phyloP scores from a whole-genome alignment of 75 land plant genomes.

The Azolla pinnata region DNA sequence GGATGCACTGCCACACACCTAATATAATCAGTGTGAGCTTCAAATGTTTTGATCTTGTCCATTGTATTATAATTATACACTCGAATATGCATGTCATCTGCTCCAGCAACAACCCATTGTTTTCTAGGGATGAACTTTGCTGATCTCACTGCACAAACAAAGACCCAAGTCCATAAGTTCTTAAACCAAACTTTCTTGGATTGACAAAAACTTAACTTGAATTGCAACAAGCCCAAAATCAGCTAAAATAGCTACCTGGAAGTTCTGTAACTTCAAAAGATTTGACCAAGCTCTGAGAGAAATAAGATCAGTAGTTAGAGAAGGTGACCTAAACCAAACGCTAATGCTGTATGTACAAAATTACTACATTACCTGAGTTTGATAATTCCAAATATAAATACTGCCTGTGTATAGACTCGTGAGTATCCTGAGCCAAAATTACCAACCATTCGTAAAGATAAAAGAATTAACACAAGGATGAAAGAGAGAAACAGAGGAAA shows the following conservation, averaged over 20 bases:
- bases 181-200: too few species aligned
- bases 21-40: conserved; percentile 95
- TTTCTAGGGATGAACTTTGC: conserved; percentile 90
- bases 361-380: too few species aligned
- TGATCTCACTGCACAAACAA: conserved; percentile 58
- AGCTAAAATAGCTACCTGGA: too few species aligned
- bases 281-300: conserved; percentile 6
- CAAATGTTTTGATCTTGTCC: conserved; percentile 95
- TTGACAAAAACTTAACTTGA: too few species aligned
- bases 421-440: conserved; percentile 7
- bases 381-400: conserved; percentile 14
- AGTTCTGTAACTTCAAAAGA: conserved; percentile 17
- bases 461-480: neutral
- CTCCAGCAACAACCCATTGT: conserved; percentile 96
- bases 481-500: neutral
- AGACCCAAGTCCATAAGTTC: neutral
- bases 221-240: too few species aligned
- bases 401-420: conserved; percentile 16
- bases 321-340: too few species aligned
- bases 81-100: conserved; percentile 95
- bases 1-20: conserved; percentile 96
- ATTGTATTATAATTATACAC: conserved; percentile 96
- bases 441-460: neutral
- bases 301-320: too few species aligned
- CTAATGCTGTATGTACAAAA: too few species aligned